These are phyloP conservation scores for Aegilops longissima DNA, from an alignment of 176 grass and related monocot genomes.

Conservation along the genomic window DNA sequence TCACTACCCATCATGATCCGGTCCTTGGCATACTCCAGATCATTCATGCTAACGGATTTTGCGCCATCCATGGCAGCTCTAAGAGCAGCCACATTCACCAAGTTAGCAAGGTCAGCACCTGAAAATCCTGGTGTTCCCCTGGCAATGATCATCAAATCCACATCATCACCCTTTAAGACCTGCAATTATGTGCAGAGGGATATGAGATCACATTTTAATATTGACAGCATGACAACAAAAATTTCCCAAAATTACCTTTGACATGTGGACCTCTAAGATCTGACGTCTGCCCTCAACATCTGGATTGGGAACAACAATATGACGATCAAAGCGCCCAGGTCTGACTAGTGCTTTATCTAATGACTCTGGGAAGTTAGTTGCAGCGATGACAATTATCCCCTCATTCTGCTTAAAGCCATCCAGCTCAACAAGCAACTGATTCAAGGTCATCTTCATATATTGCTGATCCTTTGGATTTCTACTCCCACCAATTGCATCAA, in stretches of 20 bases:
- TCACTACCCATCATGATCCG: conserved; percentile 96
- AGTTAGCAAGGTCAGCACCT: conserved; percentile 95
- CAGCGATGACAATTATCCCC: conserved; percentile 96
- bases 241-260: conserved; percentile 61
- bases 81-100: conserved; percentile 91
- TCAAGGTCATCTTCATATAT: conserved; percentile 99
- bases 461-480: conserved; percentile 98
- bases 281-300: conserved; percentile 95
- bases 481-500: conserved; percentile 98
- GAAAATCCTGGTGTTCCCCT: conserved; percentile 95
- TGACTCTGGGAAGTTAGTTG: conserved; percentile 95
- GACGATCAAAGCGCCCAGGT: conserved; percentile 94
- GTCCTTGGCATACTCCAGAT: conserved; percentile 95
- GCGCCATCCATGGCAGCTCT: conserved; percentile 95
- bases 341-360: conserved; percentile 97
- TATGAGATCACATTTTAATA: conserved; percentile 28
- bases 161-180: conserved; percentile 89
- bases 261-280: conserved; percentile 93
- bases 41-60: conserved; percentile 78
- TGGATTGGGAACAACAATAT: conserved; percentile 98
- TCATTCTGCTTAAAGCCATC: conserved; percentile 99
- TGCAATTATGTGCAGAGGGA: conserved; percentile 25
- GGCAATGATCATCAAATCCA: conserved; percentile 89
- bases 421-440: conserved; percentile 95
- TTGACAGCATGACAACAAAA: not conserved